A percentile compares a stretch with the other conserved stretches of the same genome.
These are phyloP conservation scores for Metschnikowia kofuensis DNA, from an alignment of 805 yeast genomes.

Conservation along the genomic window DNA sequence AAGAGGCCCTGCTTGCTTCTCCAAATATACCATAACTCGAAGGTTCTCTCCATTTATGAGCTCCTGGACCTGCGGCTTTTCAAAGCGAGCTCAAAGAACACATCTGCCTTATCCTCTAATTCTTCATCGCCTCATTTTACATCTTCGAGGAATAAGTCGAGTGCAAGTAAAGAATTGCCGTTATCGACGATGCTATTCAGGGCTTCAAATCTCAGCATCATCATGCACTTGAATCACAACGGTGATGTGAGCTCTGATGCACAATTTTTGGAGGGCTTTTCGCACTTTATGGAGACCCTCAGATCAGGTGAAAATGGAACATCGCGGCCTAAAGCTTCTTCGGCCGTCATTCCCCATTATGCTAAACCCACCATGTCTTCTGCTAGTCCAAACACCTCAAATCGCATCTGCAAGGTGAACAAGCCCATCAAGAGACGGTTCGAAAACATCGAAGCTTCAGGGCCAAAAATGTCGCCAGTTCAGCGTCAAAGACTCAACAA, in stretches of 20 bases:
- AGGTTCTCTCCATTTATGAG: conserved; percentile 25
- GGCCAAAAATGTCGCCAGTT: not conserved
- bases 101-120: conserved; percentile 26
- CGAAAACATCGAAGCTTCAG: not conserved
- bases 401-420: not conserved
- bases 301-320: not conserved
- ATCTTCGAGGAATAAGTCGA: conserved; percentile 19
- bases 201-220: conserved; percentile 17
- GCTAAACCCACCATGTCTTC: conserved; percentile 34
- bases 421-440: not conserved
- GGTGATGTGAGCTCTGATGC: conserved; percentile 26
- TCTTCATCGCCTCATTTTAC: conserved; percentile 29
- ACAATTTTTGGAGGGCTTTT: conserved; percentile 12
- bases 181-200: not conserved
- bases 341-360: conserved; percentile 22
- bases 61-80: conserved; percentile 31
- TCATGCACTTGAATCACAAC: conserved; percentile 27
- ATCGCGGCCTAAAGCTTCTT: not conserved
- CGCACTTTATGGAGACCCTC: conserved; percentile 21
- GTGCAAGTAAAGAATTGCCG: conserved; percentile 28
- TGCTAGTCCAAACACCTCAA: conserved; percentile 9
- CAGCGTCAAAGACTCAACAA: not conserved
- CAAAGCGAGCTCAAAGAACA: conserved; percentile 15
- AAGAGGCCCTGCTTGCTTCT: conserved; percentile 29
- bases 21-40: conserved; percentile 20